Evolutionary conservation across 331 rosid genomes (phyloP).

Genomic region (Quercus phellos): DNA sequence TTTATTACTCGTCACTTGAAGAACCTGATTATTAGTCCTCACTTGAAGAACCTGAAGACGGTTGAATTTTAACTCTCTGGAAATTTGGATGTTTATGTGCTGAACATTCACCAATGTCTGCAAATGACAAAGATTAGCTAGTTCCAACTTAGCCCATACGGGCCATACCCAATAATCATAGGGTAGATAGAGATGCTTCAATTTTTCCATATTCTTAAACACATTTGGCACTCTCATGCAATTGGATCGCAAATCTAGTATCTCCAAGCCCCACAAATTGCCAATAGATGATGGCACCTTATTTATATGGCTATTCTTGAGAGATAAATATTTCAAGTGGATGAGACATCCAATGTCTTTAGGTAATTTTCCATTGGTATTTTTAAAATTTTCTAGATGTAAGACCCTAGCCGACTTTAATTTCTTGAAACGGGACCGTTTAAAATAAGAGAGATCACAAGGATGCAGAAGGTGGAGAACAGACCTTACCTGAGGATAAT

Average conservation of each 20-base stretch:
- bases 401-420: conserved; percentile 43
- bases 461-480: too few relatives aligned
- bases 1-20: too few relatives aligned
- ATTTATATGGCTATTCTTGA: conserved; percentile 27
- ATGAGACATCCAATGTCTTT: conserved; percentile 41
- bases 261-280: conserved; percentile 21
- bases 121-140: conserved; percentile 26
- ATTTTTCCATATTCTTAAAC: conserved; percentile 26
- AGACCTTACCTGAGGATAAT: too few relatives aligned
- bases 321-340: conserved; percentile 38
- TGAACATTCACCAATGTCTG: conserved; percentile 34
- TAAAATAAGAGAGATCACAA: too few relatives aligned
- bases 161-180: conserved; percentile 17
- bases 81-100: too few relatives aligned
- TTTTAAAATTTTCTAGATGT: conserved; percentile 33
- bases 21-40: too few relatives aligned
- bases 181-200: conserved; percentile 45
- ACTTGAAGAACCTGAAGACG: not conserved
- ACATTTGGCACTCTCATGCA: conserved; percentile 37
- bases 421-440: conserved; percentile 27
- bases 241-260: conserved; percentile 21
- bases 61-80: not conserved
- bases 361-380: conserved; percentile 32
- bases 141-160: conserved; percentile 14
- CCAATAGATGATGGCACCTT: conserved; percentile 42